phyloP scores from a whole-genome alignment of 306 rosid genomes.

The Nissolia schottii region DNA sequence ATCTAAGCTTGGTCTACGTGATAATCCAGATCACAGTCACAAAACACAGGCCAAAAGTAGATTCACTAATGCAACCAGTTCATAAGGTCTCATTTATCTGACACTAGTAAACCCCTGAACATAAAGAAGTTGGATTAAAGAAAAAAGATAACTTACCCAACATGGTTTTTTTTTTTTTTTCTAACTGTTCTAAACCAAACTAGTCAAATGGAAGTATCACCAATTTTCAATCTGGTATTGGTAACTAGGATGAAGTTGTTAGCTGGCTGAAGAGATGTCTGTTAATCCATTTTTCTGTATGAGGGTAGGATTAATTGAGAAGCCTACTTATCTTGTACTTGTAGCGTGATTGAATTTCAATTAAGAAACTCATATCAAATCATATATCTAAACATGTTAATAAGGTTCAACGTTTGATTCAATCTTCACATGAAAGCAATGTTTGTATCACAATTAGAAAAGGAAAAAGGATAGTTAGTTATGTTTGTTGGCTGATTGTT shows the following conservation, averaged over 20 bases:
- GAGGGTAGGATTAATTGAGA: constrained; percentile 8
- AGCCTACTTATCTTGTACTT: too few species aligned
- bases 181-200: not conserved
- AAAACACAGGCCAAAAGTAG: not conserved
- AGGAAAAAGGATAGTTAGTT: too few species aligned
- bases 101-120: not conserved
- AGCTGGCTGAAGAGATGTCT: constrained; percentile 31
- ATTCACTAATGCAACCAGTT: not conserved
- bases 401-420: too few species aligned
- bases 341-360: too few species aligned
- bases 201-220: not conserved
- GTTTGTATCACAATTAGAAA: too few species aligned
- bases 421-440: too few species aligned
- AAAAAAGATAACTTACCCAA: not conserved
- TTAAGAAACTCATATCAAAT: too few species aligned
- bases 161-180: not conserved
- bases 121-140: not conserved
- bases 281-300: not conserved
- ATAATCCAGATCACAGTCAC: constrained; percentile 57
- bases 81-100: not conserved
- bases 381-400: too few species aligned
- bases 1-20: constrained; percentile 75
- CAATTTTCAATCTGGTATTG: not conserved
- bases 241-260: not conserved
- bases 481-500: too few species aligned